These are phyloP conservation scores for Jimgerdemannia flammicorona DNA, from an alignment of 192 early-diverging fungal genomes.

Conservation along the genomic window DNA sequence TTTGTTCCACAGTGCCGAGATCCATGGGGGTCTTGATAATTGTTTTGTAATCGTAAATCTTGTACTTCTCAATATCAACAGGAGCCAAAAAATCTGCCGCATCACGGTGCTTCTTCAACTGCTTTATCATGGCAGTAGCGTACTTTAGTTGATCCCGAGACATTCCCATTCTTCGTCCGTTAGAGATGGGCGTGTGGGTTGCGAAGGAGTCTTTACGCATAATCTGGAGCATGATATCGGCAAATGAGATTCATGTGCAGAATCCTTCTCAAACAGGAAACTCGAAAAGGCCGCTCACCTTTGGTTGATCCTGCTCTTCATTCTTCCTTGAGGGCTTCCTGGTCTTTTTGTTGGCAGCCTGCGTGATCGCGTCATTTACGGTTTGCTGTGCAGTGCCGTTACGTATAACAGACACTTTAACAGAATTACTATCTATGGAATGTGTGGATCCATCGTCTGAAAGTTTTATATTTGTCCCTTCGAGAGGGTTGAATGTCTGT, in stretches of 20 bases:
- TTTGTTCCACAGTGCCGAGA: constrained; percentile 68
- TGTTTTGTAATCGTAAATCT: constrained; percentile 74
- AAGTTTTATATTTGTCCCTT: background rate
- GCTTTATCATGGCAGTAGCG: constrained; percentile 67
- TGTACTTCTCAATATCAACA: constrained; percentile 72
- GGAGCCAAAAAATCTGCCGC: constrained; percentile 83
- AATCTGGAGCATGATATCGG: background rate
- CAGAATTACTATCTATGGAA: background rate
- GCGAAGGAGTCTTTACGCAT: background rate
- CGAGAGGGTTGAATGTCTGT: background rate
- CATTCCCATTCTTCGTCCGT: constrained; percentile 42
- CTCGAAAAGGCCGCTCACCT: background rate
- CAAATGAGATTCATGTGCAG: no score
- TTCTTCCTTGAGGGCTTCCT: background rate
- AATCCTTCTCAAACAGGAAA: no score
- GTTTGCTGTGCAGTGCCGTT: background rate
- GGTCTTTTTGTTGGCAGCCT: background rate
- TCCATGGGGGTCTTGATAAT: constrained; percentile 81
- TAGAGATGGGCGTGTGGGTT: background rate
- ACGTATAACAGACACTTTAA: background rate
- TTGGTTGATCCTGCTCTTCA: background rate
- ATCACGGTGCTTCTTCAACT: constrained; percentile 77
- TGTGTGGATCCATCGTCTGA: background rate
- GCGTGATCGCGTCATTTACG: background rate
- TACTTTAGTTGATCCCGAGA: constrained; percentile 83